Evolutionary conservation across 306 rosid genomes (phyloP), one percentile per base, ranked within the genome.

Genomic region (Corylus heterophylla): DNA sequence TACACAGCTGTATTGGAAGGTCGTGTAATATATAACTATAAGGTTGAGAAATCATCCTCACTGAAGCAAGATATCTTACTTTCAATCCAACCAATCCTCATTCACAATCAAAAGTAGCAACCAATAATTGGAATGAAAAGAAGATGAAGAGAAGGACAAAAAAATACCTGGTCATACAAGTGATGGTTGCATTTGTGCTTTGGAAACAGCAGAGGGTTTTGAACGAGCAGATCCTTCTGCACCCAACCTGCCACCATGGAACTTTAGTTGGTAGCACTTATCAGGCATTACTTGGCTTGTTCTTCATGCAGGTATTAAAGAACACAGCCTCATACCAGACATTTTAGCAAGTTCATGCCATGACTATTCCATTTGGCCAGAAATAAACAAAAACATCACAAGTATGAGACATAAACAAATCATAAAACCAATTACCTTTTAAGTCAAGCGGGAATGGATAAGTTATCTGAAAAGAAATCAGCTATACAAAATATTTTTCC

Each of bases 401-500:
- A 42, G 45, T 42, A 42, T 42, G 45, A 42, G 45, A 8, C 45
- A 42, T 0, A 42, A 42, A 6, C 45, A 42, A 42, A 42, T 42
- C 45, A 42, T 42, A 42, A 42, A 42, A 6, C 45, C 45, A 42
- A 61, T 61, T 25, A 61, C 67, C 67, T 4, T 9, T 7, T 8
- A 52, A 35, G 54, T 3, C 16, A 49, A 64, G 14, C 4, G 44
- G 29, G 9, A 39, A 29, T 44, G 8, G 48, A 82, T 55, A 71
- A 20, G 50, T 71, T 63, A 78, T 69, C 54, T 56, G 58, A 29
- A 22, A 59, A 81, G 75, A 74, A 44, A 68, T 42, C 2, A 8
- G 50, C 3, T 35, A n/a, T 64, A 75, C 84, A 78, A 44, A 22
- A 76, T 2, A 25, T 49, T 63, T 63, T 37, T 82, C 80, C 56